Evolutionary conservation across 2,329 filamentous ascomycete species (phyloP).

Genomic region (Passalora sequoiae): DNA sequence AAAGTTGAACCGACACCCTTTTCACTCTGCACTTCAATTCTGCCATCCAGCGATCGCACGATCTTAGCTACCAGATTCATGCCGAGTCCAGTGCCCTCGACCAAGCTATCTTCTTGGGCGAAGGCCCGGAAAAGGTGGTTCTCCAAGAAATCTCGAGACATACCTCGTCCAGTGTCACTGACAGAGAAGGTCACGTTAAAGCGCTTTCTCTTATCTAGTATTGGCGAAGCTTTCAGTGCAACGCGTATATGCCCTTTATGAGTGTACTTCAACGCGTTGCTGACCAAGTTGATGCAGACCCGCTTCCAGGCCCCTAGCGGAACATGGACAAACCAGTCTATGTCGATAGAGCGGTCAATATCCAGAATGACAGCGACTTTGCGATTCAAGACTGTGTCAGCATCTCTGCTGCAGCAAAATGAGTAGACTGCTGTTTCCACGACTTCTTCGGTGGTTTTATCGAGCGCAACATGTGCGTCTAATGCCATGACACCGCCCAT

Average conservation of each 20-base stretch:
- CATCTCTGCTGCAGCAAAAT: conserved; percentile 25
- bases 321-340: conserved; percentile 41
- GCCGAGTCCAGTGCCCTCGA: conserved; percentile 60
- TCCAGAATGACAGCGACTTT: conserved; percentile 46
- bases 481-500: conserved; percentile 23
- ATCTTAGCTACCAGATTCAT: conserved; percentile 59
- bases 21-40: conserved; percentile 40
- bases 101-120: conserved; percentile 57
- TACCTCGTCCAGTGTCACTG: conserved; percentile 61
- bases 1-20: conserved; percentile 22
- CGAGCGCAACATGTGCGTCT: conserved; percentile 37
- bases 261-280: conserved; percentile 48
- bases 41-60: conserved; percentile 55
- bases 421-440: conserved; percentile 48
- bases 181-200: conserved; percentile 38
- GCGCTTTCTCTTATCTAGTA: conserved; percentile 18
- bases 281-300: conserved; percentile 45
- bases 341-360: conserved; percentile 33
- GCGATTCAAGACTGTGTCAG: conserved; percentile 22
- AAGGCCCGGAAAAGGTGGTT: conserved; percentile 61
- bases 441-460: conserved; percentile 49
- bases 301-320: conserved; percentile 45
- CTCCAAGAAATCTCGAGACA: conserved; percentile 58
- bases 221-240: conserved; percentile 19
- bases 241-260: conserved; percentile 39